Conservation (phyloP, 805 yeast species). For the Starmerella vitae region DNA sequence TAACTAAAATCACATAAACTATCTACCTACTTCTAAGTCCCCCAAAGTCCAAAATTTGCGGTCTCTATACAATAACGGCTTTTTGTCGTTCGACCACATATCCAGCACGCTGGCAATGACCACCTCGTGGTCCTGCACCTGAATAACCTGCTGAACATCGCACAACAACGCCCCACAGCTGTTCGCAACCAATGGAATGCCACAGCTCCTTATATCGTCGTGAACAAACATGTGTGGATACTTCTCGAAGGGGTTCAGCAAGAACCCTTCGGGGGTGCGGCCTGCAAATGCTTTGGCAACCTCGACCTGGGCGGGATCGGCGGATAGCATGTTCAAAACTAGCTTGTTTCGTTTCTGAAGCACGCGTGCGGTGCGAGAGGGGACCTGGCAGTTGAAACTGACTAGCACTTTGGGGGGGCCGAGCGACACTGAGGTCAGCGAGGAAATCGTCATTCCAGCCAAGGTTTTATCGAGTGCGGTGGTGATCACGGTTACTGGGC, state of each 20-base stretch:
- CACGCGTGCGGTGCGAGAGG: conserved; percentile 62
- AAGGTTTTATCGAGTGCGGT: conserved; percentile 33
- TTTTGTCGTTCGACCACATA: conserved; percentile 2
- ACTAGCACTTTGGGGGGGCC: conserved; percentile 56
- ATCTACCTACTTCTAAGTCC: not conserved
- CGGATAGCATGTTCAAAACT: conserved; percentile 66
- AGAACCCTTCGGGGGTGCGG: conserved; percentile 29
- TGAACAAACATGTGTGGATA: conserved; percentile 16
- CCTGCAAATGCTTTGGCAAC: conserved; percentile 58
- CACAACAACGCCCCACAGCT: conserved; percentile 25
- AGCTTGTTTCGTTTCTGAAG: conserved; percentile 40
- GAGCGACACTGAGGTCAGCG: conserved; percentile 70
- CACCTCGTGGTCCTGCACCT: conserved; percentile 73
- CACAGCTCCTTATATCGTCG: conserved; percentile 2
- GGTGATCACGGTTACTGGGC: conserved; percentile 48
- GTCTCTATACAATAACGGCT: conserved; percentile 14
- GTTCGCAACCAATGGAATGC: conserved; percentile 22
- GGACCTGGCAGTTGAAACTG: conserved; percentile 76
- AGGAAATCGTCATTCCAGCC: conserved; percentile 70
- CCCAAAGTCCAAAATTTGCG: conserved; percentile 14
- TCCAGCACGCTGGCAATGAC: conserved; percentile 66
- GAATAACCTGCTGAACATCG: conserved; percentile 17
- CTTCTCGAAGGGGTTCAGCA: conserved; percentile 26
- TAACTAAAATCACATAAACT: not conserved
- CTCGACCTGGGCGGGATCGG: conserved; percentile 39